These are phyloP conservation scores for Silene conica DNA, from an alignment of 148 eudicot genomes.

Conservation along the genomic window DNA sequence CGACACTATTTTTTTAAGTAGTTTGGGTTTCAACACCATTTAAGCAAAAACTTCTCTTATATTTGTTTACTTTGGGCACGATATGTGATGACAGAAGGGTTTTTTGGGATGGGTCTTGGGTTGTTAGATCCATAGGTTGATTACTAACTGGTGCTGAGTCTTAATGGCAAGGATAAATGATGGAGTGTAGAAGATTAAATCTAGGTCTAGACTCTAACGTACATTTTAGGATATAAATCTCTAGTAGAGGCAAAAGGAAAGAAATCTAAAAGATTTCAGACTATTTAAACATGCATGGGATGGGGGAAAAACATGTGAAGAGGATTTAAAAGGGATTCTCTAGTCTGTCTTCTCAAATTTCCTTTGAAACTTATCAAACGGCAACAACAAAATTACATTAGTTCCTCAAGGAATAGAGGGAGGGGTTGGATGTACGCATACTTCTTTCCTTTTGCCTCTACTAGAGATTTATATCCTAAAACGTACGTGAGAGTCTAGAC, in stretches of 20 bases:
- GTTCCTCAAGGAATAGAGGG: too few species aligned
- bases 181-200: background rate
- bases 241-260: background rate
- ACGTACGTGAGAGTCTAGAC: background rate
- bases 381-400: too few species aligned
- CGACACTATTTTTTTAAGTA: too few species aligned
- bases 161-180: background rate
- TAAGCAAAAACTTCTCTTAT: too few species aligned
- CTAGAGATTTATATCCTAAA: background rate
- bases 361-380: too few species aligned
- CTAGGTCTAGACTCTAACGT: background rate
- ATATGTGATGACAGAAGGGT: too few species aligned
- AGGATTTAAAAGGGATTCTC: background rate
- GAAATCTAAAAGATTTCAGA: slow-evolving; percentile 9
- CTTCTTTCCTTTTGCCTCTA: background rate
- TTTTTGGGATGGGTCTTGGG: too few species aligned
- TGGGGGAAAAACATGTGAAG: background rate
- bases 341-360: too few species aligned
- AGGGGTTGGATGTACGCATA: too few species aligned
- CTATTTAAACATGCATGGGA: background rate
- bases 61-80: too few species aligned
- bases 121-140: background rate
- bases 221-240: background rate
- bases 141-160: background rate
- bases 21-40: too few species aligned